A percentile compares a stretch with the other conserved stretches of the same genome.
These are phyloP conservation scores for Pyrenophora teres DNA, from an alignment of 2,329 filamentous ascomycete genomes.

Conservation along the genomic window DNA sequence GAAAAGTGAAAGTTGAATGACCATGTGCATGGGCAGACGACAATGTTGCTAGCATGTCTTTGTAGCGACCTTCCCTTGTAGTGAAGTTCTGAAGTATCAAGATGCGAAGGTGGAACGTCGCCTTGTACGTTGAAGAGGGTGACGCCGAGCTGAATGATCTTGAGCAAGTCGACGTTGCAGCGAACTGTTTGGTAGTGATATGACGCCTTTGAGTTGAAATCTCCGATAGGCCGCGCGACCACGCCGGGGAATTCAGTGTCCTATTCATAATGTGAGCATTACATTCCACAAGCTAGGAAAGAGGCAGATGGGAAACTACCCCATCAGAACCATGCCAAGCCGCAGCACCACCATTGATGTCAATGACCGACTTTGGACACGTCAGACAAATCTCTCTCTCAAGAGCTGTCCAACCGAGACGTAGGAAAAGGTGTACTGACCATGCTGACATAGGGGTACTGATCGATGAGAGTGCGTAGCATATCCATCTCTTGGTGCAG, in stretches of 20 bases:
- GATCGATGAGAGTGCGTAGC: constrained; percentile 80
- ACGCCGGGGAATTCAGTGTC: constrained; percentile 99
- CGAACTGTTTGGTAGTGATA: constrained; percentile 98
- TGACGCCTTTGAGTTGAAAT: constrained; percentile 91
- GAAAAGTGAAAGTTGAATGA: constrained; percentile 99
- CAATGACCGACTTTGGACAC: constrained; percentile 12
- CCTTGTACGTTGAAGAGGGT: constrained; percentile 91
- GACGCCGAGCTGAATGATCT: constrained; percentile 95
- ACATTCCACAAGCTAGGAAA: background rate
- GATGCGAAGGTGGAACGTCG: constrained; percentile 77
- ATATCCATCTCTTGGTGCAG: constrained; percentile 87
- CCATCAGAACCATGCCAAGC: constrained; percentile 2
- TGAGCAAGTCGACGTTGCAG: constrained; percentile 95
- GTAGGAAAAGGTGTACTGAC: constrained; percentile 58
- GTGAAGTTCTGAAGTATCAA: constrained; percentile 53
- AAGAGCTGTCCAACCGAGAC: constrained; percentile 3
- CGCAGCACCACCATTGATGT: constrained; percentile 6
- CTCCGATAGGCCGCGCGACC: constrained; percentile 91
- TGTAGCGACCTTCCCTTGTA: constrained; percentile 52
- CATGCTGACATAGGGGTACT: constrained; percentile 97
- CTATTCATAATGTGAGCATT: constrained; percentile 53
- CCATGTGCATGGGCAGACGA: constrained; percentile 87
- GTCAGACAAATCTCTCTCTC: constrained; percentile 14
- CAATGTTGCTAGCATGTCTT: constrained; percentile 57
- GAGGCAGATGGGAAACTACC: constrained; percentile 16